phyloP scores from a whole-genome alignment of 2,329 filamentous ascomycete genomes.

The Magnaporthiopsis poae region DNA sequence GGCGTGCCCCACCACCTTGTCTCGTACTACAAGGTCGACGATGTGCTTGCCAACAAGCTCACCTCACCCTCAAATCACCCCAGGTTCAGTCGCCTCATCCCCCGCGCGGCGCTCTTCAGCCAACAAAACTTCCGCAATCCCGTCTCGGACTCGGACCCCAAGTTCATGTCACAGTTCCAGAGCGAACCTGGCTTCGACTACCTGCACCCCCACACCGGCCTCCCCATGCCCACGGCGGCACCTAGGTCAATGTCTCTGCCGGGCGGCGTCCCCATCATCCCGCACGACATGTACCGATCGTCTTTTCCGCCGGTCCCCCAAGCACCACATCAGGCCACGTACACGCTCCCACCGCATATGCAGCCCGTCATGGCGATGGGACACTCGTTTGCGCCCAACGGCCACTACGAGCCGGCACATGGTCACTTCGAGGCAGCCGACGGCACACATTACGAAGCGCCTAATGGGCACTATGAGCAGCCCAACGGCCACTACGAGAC shows the following conservation, averaged over 20 bases:
- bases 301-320: not conserved
- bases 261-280: not conserved
- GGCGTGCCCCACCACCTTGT: slow-evolving; percentile 76
- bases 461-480: not conserved
- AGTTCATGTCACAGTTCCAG: not conserved
- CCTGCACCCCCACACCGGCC: not conserved
- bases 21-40: slow-evolving; percentile 76
- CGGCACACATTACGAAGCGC: not conserved
- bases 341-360: not conserved
- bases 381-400: not conserved
- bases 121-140: slow-evolving; percentile 53
- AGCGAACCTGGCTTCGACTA: not conserved
- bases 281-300: not conserved
- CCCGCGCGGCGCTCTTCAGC: slow-evolving; percentile 47
- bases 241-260: not conserved
- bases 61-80: slow-evolving; percentile 47
- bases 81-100: slow-evolving; percentile 38
- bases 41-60: slow-evolving; percentile 57
- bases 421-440: not conserved
- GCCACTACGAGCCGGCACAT: not conserved
- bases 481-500: not conserved
- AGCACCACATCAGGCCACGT: not conserved
- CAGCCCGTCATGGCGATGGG: not conserved
- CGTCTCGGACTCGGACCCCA: slow-evolving; percentile 4
- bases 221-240: not conserved